phyloP scores from a whole-genome alignment of 2,329 filamentous ascomycete species.

The Hymenoscyphus fructigenus region DNA sequence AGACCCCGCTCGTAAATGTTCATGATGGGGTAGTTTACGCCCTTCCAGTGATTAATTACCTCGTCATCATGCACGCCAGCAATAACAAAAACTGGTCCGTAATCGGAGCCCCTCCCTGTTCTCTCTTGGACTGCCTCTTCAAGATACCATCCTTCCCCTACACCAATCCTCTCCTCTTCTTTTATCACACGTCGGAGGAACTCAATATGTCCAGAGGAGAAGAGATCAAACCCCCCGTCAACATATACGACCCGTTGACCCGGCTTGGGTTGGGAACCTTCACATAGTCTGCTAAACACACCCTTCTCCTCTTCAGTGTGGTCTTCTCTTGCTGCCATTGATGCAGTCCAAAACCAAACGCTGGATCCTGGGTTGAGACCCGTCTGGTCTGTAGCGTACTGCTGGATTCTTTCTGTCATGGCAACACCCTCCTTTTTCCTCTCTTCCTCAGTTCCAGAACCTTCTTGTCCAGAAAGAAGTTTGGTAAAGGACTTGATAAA shows the following conservation, averaged over 20 bases:
- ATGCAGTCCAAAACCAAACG: constrained; percentile 79
- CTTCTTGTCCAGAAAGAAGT: constrained; percentile 68
- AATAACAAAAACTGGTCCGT: constrained; percentile 81
- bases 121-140: constrained; percentile 63
- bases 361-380: constrained; percentile 76
- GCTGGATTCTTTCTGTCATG: constrained; percentile 74
- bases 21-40: constrained; percentile 99
- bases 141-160: constrained; percentile 70
- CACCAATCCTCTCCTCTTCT: constrained; percentile 69
- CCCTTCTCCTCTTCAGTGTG: constrained; percentile 58
- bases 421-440: constrained; percentile 59
- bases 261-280: constrained; percentile 67
- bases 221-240: constrained; percentile 94
- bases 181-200: constrained; percentile 79
- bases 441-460: constrained; percentile 68
- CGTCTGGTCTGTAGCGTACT: constrained; percentile 86
- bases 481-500: constrained; percentile 81
- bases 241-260: constrained; percentile 92
- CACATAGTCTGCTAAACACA: constrained; percentile 65
- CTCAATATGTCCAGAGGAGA: constrained; percentile 95
- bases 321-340: constrained; percentile 36
- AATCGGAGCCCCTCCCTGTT: constrained; percentile 65
- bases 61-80: constrained; percentile 92
- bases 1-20: constrained; percentile 96
- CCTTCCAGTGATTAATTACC: constrained; percentile 95